Conservation (phyloP, 495 filamentous ascomycete genomes). For the Chaetomium cochliodes region DNA sequence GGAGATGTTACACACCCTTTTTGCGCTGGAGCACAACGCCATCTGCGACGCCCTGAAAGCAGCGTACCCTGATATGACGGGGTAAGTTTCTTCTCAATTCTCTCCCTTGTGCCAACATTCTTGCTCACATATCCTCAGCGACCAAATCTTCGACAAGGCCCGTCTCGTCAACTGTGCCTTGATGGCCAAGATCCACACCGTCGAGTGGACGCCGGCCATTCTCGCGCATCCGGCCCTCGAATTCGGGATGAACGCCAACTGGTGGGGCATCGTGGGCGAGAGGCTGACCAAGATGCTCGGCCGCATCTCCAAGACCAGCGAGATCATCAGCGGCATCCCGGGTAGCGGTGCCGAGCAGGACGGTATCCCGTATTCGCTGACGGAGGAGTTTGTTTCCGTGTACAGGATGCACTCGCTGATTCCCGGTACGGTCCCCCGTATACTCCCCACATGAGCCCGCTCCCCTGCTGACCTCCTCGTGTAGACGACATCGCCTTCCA, state of each 20-base stretch:
- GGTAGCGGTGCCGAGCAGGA: constrained; percentile 41
- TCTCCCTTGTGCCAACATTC: too few relatives aligned
- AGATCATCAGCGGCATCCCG: constrained; percentile 44
- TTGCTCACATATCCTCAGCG: too few relatives aligned
- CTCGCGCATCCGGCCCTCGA: constrained; percentile 44
- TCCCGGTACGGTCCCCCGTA: constrained; percentile 28
- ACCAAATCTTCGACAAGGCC: constrained; percentile 45
- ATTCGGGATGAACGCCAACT: constrained; percentile 43
- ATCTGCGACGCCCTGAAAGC: constrained; percentile 37
- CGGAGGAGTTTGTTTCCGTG: constrained; percentile 49
- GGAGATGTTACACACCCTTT: constrained; percentile 47
- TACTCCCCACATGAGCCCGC: too few relatives aligned
- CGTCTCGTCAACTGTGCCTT: constrained; percentile 47
- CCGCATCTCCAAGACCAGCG: constrained; percentile 39
- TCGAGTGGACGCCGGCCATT: constrained; percentile 50
- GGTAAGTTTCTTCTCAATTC: too few relatives aligned
- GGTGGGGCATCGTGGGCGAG: constrained; percentile 47
- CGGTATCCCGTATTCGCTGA: constrained; percentile 40
- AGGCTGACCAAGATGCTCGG: constrained; percentile 41
- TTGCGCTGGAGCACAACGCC: constrained; percentile 46
- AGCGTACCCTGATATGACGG: too few relatives aligned
- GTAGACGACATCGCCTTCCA: too few relatives aligned
- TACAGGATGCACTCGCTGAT: constrained; percentile 47
- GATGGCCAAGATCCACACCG: constrained; percentile 51
- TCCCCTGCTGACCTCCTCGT: too few relatives aligned